A percentile compares a stretch with the other conserved stretches of the same genome.
phyloP scores from a whole-genome alignment of 495 filamentous ascomycete genomes.

The Aspergillus taichungensis region DNA sequence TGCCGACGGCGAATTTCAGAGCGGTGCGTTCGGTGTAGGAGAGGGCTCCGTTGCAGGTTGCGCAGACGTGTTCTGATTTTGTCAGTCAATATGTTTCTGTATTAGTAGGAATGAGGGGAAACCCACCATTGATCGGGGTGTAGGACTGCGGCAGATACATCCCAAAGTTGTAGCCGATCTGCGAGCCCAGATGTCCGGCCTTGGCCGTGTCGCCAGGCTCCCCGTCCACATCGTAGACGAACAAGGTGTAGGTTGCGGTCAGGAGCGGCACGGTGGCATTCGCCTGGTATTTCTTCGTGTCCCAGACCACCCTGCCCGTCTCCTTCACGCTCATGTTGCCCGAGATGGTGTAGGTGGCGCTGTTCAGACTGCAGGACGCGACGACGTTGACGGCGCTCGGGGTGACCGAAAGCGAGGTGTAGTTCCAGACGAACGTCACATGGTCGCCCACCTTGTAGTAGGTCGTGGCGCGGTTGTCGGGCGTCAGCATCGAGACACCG shows the following conservation, averaged over 20 bases:
- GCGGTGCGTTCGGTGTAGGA: constrained; percentile 56
- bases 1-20: constrained; percentile 63
- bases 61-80: constrained; percentile 45
- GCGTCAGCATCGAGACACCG: constrained; percentile 74
- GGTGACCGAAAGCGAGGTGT: constrained; percentile 72
- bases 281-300: constrained; percentile 61
- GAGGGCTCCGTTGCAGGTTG: constrained; percentile 65
- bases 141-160: constrained; percentile 70
- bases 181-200: constrained; percentile 65
- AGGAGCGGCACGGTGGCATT: constrained; percentile 53
- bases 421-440: constrained; percentile 90
- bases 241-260: constrained; percentile 72
- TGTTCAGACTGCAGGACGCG: constrained; percentile 64
- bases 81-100: constrained; percentile 12
- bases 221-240: constrained; percentile 67
- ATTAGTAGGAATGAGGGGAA: constrained; percentile 1
- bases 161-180: constrained; percentile 59
- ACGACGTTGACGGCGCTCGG: constrained; percentile 76
- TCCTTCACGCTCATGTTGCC: constrained; percentile 50
- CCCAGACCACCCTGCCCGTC: constrained; percentile 62
- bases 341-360: constrained; percentile 57
- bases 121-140: constrained; percentile 50
- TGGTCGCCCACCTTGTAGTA: constrained; percentile 86
- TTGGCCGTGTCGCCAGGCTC: constrained; percentile 51
- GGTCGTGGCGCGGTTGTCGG: constrained; percentile 49